phyloP scores from a whole-genome alignment of 2,329 filamentous ascomycete genomes.

The Thielaviopsis populi region DNA sequence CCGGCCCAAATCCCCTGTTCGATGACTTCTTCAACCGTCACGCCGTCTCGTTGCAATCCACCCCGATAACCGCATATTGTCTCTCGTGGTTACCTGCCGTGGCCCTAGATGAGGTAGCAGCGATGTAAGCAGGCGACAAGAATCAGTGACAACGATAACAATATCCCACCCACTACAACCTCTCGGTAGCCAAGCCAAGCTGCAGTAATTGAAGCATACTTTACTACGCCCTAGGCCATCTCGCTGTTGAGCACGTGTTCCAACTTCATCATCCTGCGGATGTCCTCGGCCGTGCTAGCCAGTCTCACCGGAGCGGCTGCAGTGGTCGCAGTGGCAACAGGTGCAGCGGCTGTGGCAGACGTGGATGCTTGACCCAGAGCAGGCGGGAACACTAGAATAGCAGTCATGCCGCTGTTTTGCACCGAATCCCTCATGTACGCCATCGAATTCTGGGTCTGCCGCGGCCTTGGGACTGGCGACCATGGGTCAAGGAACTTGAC shows the following conservation, averaged over 20 bases:
- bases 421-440: not conserved
- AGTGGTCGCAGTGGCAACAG: no score
- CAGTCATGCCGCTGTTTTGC: not conserved
- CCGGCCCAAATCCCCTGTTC: no score
- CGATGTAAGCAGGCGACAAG: no score
- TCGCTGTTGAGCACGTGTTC: not conserved
- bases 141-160: no score
- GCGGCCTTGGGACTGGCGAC: not conserved
- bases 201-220: not conserved
- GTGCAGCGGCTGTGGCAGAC: no score
- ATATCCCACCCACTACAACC: no score
- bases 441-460: not conserved
- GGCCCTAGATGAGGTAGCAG: no score
- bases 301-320: not conserved
- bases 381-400: not conserved
- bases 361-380: not conserved
- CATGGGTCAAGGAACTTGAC: not conserved
- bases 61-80: no score
- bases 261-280: not conserved
- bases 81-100: no score
- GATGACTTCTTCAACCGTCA: no score
- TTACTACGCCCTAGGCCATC: not conserved
- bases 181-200: no score
- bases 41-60: no score
- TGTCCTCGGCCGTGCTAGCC: not conserved